Base-by-base conservation (phyloP, 2,329 filamentous ascomycete species). In the Emergomyces africanus region DNA sequence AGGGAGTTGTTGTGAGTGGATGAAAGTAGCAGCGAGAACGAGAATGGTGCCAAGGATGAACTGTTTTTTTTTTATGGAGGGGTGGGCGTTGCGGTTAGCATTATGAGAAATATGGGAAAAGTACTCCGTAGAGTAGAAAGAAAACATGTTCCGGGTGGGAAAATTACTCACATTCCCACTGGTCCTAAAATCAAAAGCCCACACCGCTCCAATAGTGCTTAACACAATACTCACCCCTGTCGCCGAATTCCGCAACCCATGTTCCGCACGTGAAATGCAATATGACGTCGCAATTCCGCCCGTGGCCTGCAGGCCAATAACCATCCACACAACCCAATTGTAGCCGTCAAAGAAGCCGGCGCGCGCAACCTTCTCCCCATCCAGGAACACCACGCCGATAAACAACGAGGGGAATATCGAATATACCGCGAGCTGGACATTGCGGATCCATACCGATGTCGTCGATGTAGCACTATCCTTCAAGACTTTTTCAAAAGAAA, bases 291-390 rank as follows among this genome's bases (percentile, higher is more conserved):
- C 76, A 33, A 97, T 81, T 28, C 92, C 94, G 37, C 91, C 91
- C 41, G 86, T 75, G 0, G 91, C 88, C 71, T 99, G 94, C 61
- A 94, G 81, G 5, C 84, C 70, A 65, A 97, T 88, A 4, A 90
- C 88, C 5, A 84, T 79, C 90, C 91, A 96, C 2, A 97, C 92
- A 23, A 92, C 80, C 79, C 83, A 87, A 70, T 95, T 96, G 75
- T 97, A 99, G 2, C 94, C 94, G 60, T 88, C 87, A 66, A 99
- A 97, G 74, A 97, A 95, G 14, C 94, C 94, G 62, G 89, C 84
- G 71, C 87, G 83, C 30, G 86, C 81, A 63, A 99, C 90, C 46
- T 88, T 86, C 61, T 85, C 83, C 30, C 92, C 94, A 65, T 99
- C 94, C 63, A 90, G 88, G 75, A 89, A 88, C 2, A 95, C 75